Conservation (phyloP, 148 eudicot species). For the Fagopyrum esculentum region DNA sequence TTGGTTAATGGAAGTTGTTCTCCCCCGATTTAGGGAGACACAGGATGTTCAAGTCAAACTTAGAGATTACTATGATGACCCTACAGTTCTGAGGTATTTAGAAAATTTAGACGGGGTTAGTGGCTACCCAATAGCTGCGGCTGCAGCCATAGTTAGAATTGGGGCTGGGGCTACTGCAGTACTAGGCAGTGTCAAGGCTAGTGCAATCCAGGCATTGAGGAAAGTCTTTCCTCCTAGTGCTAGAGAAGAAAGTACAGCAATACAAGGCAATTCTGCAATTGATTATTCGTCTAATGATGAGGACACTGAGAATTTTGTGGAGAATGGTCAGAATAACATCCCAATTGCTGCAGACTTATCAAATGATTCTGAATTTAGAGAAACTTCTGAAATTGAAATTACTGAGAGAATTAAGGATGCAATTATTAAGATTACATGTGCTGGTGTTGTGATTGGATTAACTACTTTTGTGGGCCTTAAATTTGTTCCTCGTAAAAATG, state of each 20-base stretch:
- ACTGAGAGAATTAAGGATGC: conserved; percentile 69
- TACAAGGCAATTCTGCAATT: conserved; percentile 31
- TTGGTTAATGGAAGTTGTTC: conserved; percentile 95
- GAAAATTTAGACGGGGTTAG: conserved; percentile 73
- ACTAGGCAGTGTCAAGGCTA: conserved; percentile 69
- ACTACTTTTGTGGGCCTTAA: conserved; percentile 63
- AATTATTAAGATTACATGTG: conserved; percentile 77
- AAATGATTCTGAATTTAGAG: conserved; percentile 27
- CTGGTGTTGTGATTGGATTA: conserved; percentile 83
- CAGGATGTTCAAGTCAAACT: conserved; percentile 58
- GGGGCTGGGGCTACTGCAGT: conserved; percentile 95
- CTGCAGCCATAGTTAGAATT: conserved; percentile 89
- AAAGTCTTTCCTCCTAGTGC: conserved; percentile 74
- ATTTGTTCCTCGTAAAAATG: conserved; percentile 38
- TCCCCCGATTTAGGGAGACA: conserved; percentile 89
- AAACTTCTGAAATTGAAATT: conserved; percentile 44
- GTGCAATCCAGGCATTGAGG: conserved; percentile 72
- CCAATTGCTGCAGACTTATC: conserved; percentile 22
- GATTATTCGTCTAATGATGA: conserved; percentile 22
- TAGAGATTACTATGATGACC: conserved; percentile 97
- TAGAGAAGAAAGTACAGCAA: conserved; percentile 33
- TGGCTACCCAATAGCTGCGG: conserved; percentile 88
- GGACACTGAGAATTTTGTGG: conserved; percentile 23
- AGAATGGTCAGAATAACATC: conserved; percentile 24
- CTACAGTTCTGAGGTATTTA: conserved; percentile 73